phyloP scores from a whole-genome alignment of 345 rosid species.

The Eutrema japonicum region DNA sequence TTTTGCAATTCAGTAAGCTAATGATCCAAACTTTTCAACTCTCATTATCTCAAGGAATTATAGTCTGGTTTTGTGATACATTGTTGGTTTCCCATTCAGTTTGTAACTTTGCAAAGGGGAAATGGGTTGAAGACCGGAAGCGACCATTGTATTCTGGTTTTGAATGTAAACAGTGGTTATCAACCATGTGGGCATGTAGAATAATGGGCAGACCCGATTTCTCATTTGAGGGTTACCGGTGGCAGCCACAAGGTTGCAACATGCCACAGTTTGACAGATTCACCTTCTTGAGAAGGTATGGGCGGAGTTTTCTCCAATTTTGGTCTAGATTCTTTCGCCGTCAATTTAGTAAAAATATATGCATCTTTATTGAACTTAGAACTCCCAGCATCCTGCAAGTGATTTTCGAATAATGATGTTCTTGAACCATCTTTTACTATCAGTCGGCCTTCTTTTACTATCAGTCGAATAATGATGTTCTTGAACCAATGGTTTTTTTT shows the following conservation, averaged over 20 bases:
- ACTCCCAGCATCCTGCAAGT: background rate
- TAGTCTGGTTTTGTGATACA: conserved; percentile 3
- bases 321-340: background rate
- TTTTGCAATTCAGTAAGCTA: background rate
- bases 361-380: background rate
- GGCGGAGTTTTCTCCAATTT: background rate
- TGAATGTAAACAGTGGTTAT: conserved; percentile 71
- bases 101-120: conserved; percentile 74
- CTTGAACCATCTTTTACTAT: background rate
- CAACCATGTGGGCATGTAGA: conserved; percentile 79
- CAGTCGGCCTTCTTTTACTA: too few species aligned
- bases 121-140: conserved; percentile 59
- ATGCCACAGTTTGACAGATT: conserved; percentile 65
- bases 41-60: background rate
- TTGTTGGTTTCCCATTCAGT: conserved; percentile 44
- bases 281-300: conserved; percentile 67
- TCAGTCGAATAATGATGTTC: too few species aligned
- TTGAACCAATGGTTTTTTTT: too few species aligned
- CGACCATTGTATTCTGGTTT: conserved; percentile 70
- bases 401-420: background rate
- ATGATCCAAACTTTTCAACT: background rate
- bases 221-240: conserved; percentile 70
- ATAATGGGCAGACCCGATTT: conserved; percentile 64
- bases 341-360: background rate
- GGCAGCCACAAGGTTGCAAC: conserved; percentile 80